These are phyloP conservation scores for Fusarium heterosporum DNA, from an alignment of 2,329 filamentous ascomycete genomes.

Conservation along the genomic window DNA sequence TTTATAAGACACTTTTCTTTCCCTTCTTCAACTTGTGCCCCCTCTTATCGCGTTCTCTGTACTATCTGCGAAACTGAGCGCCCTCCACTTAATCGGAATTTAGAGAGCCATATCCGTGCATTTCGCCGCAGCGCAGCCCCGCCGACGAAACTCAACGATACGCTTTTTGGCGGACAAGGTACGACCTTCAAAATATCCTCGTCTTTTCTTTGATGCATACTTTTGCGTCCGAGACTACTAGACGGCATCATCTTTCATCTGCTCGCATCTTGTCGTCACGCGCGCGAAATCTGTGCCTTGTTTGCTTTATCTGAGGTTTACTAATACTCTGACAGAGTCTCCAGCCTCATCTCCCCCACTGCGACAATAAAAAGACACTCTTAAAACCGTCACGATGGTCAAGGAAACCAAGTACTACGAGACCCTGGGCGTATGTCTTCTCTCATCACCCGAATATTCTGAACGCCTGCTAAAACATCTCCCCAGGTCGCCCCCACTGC, in stretches of 20 bases:
- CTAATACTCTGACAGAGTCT: conserved; percentile 41
- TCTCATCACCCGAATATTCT: background rate
- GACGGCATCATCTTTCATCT: background rate
- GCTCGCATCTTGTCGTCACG: background rate
- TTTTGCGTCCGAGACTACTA: background rate
- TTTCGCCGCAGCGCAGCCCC: conserved; percentile 45
- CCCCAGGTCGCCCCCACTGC: conserved; percentile 79
- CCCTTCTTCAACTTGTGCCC: background rate
- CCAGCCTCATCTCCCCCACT: conserved; percentile 18
- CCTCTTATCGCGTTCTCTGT: conserved; percentile 24
- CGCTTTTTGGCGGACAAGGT: conserved; percentile 44
- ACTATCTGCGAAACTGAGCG: conserved; percentile 12
- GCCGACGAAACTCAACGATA: conserved; percentile 45
- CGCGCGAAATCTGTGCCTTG: conserved; percentile 19
- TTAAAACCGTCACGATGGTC: conserved; percentile 69
- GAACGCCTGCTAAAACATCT: conserved; percentile 34
- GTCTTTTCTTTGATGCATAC: background rate
- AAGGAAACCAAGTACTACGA: conserved; percentile 86
- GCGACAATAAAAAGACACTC: conserved; percentile 9
- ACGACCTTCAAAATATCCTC: conserved; percentile 26
- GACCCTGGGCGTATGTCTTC: conserved; percentile 74
- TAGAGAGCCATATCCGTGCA: conserved; percentile 40
- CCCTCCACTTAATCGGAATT: conserved; percentile 43
- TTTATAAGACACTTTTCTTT: conserved; percentile 33
- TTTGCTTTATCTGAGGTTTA: conserved; percentile 29